Base-by-base conservation (phyloP, 768 basidiomycete species). In the Ramaria rubella region DNA sequence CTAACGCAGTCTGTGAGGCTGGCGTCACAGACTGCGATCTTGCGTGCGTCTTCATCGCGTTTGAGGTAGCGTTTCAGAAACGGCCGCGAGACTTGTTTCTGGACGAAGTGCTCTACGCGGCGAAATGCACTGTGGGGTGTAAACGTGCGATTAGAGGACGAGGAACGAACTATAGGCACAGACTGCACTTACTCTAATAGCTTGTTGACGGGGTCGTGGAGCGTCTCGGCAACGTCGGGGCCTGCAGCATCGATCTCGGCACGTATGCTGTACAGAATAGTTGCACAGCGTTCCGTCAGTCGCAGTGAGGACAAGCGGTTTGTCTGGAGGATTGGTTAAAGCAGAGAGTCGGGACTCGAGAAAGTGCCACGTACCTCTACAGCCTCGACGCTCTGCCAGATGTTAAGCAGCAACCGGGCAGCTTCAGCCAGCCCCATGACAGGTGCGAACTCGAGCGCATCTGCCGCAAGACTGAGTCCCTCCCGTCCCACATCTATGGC, bases 61-160 rank as follows among this genome's bases (percentile, higher is more conserved):
- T 83, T 82, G 36, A 92, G 75, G 64, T 87, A 91, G 4, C 87
- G 77, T 68, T 88, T 87, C 60, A 92, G 69, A 71, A 90, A 91
- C 0, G 89, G 85, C 1, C 87, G 73, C 40, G 79, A 73, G 15
- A 75, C 71, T 60, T 88, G 82, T 60, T 81, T 83, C 53, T 74
- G 63, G 26, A 88, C 73, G 60, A 90, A 78, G 2, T 64, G 60
- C 38, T 73, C 70, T 3, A 87, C 77, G 4, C 67, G 49, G 2
- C 60, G 56, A 61, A 79, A 82, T 0, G 80, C 62, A 15, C 78
- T 79, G 45, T 27, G 40, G 27, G 15, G 24, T 23, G n/a, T 29
- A 38, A 26, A 5, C 30, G 21, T 23, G 21, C 26, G n/a, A 8
- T 33, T 21, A 17, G 8, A 24, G 15, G 31, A 29, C 11, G 38